These are phyloP conservation scores for Pythium scleroteichum DNA, from an alignment of 352 stramenopile species.

Conservation along the genomic window DNA sequence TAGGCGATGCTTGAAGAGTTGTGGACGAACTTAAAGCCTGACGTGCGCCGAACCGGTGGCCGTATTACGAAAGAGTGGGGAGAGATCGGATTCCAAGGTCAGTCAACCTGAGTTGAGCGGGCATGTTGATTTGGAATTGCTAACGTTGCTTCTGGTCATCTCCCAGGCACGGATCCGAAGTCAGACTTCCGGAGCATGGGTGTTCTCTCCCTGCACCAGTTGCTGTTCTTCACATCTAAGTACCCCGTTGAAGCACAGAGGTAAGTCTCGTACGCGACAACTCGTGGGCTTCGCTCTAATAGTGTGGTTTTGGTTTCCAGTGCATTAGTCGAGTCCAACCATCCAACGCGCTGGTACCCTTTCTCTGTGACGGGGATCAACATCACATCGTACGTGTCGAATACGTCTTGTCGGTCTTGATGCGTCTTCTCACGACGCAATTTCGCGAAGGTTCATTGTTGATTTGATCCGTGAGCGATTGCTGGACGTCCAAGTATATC, in stretches of 20 bases:
- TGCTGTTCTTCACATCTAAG: constrained; percentile 72
- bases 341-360: constrained; percentile 84
- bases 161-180: constrained; percentile 74
- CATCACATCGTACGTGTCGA: constrained; percentile 60
- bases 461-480: constrained; percentile 75
- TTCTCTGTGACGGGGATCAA: constrained; percentile 88
- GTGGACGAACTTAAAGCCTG: constrained; percentile 78
- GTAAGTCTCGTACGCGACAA: constrained; percentile 29
- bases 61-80: constrained; percentile 88
- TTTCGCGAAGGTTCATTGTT: constrained; percentile 54
- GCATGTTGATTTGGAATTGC: not conserved
- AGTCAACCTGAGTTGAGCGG: not conserved
- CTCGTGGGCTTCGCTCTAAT: not conserved
- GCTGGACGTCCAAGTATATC: constrained; percentile 76
- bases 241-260: constrained; percentile 74
- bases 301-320: constrained; percentile 28
- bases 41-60: constrained; percentile 68
- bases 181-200: constrained; percentile 88
- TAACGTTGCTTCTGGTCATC: not conserved
- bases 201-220: constrained; percentile 71
- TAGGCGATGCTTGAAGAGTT: constrained; percentile 79
- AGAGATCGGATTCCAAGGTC: constrained; percentile 88
- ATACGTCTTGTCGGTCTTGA: no score
- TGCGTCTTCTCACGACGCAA: no score
- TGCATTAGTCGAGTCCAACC: constrained; percentile 78